phyloP scores from a whole-genome alignment of 768 basidiomycete genomes.

The Pulveroboletus sp. region DNA sequence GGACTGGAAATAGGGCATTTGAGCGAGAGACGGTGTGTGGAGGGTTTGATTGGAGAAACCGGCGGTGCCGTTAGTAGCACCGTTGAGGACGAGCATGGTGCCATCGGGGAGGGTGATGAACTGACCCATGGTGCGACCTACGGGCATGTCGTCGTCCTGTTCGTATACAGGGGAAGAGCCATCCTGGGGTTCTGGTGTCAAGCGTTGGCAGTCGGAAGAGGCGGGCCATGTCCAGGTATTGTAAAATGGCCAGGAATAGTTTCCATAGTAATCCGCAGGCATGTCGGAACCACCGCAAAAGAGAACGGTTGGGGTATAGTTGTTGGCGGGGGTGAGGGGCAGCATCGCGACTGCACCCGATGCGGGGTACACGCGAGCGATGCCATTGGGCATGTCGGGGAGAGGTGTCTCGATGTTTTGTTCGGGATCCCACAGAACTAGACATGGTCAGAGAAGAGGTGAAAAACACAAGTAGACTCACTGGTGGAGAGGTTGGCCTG shows the following conservation, averaged over 20 bases:
- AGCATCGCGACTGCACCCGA: constrained; percentile 89
- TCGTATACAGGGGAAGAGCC: constrained; percentile 58
- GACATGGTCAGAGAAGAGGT: background rate
- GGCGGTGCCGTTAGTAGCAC: constrained; percentile 82
- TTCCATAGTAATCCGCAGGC: constrained; percentile 68
- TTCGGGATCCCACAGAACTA: constrained; percentile 51
- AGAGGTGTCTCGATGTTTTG: constrained; percentile 59
- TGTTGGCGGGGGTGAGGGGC: constrained; percentile 85
- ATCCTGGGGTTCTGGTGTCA: constrained; percentile 81
- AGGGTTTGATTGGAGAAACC: constrained; percentile 70
- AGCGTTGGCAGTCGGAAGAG: constrained; percentile 71
- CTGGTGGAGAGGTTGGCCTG: constrained; percentile 77
- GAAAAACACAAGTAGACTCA: constrained; percentile 32
- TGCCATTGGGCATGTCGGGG: constrained; percentile 68
- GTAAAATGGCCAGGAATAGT: constrained; percentile 69
- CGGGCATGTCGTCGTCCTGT: constrained; percentile 73
- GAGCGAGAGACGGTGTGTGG: constrained; percentile 34
- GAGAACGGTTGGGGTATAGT: constrained; percentile 79
- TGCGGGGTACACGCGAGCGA: constrained; percentile 85
- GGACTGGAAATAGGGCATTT: constrained; percentile 71
- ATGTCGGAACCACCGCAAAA: constrained; percentile 92
- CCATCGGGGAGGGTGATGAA: constrained; percentile 83
- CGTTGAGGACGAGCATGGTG: constrained; percentile 78
- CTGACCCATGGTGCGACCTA: constrained; percentile 87
- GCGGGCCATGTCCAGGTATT: constrained; percentile 74